Evolutionary conservation across 1,284 basidiomycete genomes (phyloP).

Genomic region (Marasmius fiardii): DNA sequence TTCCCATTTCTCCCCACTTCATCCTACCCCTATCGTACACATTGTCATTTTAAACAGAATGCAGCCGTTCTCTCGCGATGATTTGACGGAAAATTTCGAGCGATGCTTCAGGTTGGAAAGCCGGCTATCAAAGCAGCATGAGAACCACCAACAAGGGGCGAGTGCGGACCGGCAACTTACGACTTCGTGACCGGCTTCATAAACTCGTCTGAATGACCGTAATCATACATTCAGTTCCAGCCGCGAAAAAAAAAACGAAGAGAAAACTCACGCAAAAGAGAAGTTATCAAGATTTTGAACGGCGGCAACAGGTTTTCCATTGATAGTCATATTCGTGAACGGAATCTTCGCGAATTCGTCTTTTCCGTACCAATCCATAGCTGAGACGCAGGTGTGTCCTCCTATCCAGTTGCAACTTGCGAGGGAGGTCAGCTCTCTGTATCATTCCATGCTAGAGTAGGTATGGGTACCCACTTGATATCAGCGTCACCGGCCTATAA

Average conservation of each 20-base stretch:
- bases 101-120: slow-evolving; percentile 54
- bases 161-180: slow-evolving; percentile 31
- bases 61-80: slow-evolving; percentile 45
- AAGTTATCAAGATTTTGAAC: slow-evolving; percentile 65
- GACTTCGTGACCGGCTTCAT: slow-evolving; percentile 55
- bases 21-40: too few species aligned
- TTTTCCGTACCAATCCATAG: slow-evolving; percentile 65
- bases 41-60: slow-evolving; percentile 39
- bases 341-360: slow-evolving; percentile 42
- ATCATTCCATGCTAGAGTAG: not conserved
- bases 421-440: not conserved
- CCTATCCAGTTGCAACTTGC: slow-evolving; percentile 66
- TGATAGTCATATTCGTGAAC: slow-evolving; percentile 57
- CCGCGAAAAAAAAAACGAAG: not conserved
- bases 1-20: too few species aligned
- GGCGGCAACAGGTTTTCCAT: slow-evolving; percentile 47
- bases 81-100: slow-evolving; percentile 57
- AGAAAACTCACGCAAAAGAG: slow-evolving; percentile 49
- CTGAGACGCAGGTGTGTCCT: slow-evolving; percentile 47
- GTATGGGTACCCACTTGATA: slow-evolving; percentile 48
- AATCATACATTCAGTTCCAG: not conserved
- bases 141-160: not conserved
- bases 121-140: slow-evolving; percentile 42
- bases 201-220: slow-evolving; percentile 50
- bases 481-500: slow-evolving; percentile 62